These are phyloP conservation scores for Salix udensis DNA, from an alignment of 345 rosid species.

Conservation along the genomic window DNA sequence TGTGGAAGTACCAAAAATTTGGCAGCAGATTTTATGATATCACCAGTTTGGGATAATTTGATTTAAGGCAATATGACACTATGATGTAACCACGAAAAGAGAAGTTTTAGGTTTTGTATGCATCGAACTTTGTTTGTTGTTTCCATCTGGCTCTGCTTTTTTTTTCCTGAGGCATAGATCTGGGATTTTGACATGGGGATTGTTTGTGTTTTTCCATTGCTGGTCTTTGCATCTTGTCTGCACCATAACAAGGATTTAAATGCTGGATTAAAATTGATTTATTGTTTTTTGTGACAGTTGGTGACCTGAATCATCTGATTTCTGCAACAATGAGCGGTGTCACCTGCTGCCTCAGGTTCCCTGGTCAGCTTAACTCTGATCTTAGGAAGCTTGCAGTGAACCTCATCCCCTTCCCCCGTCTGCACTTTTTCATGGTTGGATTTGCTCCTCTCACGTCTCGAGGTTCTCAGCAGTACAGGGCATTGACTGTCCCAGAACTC, in stretches of 20 bases:
- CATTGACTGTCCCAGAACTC: conserved; percentile 17
- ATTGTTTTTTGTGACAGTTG: conserved; percentile 6
- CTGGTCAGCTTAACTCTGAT: conserved; percentile 23
- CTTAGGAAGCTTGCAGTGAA: conserved; percentile 24
- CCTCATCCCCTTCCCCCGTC: conserved; percentile 20
- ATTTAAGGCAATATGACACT: neutral
- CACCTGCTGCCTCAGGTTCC: conserved; percentile 23
- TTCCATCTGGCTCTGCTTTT: neutral
- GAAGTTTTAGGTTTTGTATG: neutral
- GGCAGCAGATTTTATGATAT: neutral
- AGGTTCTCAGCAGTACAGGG: conserved; percentile 22
- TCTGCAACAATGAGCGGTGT: conserved; percentile 25
- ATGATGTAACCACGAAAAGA: neutral
- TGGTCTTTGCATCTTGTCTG: neutral
- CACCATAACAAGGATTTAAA: neutral
- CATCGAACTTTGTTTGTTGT: neutral
- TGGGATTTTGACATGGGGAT: no score
- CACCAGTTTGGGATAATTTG: neutral
- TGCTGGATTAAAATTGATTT: neutral
- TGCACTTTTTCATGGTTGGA: conserved; percentile 12
- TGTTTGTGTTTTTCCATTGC: neutral
- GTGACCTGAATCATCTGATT: conserved; percentile 21
- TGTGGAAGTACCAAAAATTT: neutral
- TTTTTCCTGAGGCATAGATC: no score
- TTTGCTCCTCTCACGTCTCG: conserved; percentile 12